Conservation (phyloP, 345 rosid genomes). For the Cardamine resedifolia region DNA sequence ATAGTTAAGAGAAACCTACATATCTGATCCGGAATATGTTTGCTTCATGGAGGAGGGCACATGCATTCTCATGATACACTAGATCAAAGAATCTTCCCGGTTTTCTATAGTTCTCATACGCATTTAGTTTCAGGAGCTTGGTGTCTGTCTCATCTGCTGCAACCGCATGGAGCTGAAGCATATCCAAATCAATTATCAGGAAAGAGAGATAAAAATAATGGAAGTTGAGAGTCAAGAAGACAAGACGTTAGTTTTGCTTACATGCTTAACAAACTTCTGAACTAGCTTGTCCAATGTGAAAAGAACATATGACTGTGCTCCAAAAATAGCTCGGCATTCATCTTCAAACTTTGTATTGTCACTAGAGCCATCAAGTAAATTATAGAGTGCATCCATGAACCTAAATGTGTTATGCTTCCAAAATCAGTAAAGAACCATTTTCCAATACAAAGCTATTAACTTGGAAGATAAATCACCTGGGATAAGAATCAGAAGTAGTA, state of each 20-base stretch:
- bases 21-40: slow-evolving; percentile 86
- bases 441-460: not conserved
- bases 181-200: slow-evolving; percentile 14
- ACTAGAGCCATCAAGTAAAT: slow-evolving; percentile 85
- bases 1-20: slow-evolving; percentile 50
- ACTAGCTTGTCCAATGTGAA: slow-evolving; percentile 96
- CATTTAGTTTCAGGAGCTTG: slow-evolving; percentile 81
- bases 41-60: slow-evolving; percentile 83
- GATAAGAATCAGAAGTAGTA: slow-evolving; percentile 68
- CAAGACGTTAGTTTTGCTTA: slow-evolving; percentile 32
- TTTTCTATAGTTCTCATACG: slow-evolving; percentile 78
- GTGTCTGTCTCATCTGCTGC: slow-evolving; percentile 86
- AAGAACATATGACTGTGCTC: slow-evolving; percentile 89
- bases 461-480: slow-evolving; percentile 55
- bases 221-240: slow-evolving; percentile 7
- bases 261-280: slow-evolving; percentile 90
- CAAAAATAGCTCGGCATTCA: slow-evolving; percentile 91
- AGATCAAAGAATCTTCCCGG: slow-evolving; percentile 65
- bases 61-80: slow-evolving; percentile 81
- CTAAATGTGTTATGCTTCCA: slow-evolving; percentile 42
- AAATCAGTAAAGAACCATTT: slow-evolving; percentile 20
- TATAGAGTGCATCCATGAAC: slow-evolving; percentile 91
- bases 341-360: slow-evolving; percentile 95
- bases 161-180: slow-evolving; percentile 78
- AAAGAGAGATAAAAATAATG: not conserved